These are phyloP conservation scores for Rhizopogon vulgaris DNA, from an alignment of 768 basidiomycete species.

Conservation along the genomic window DNA sequence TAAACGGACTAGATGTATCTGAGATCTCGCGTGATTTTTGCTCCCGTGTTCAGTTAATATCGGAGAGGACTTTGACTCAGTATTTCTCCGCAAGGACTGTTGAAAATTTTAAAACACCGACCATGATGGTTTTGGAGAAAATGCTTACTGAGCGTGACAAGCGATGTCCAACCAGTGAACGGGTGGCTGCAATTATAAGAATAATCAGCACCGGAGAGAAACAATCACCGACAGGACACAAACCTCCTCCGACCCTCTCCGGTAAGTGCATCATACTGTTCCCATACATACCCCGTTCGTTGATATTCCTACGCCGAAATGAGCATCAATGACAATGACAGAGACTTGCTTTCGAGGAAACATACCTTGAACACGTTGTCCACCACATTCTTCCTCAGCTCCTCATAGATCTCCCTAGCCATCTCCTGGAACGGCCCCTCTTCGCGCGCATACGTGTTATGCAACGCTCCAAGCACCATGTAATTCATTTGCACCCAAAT, in stretches of 20 bases:
- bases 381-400: conserved; percentile 76
- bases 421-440: conserved; percentile 76
- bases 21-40: neutral
- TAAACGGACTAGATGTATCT: neutral
- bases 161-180: conserved; percentile 95
- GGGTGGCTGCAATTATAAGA: conserved; percentile 58
- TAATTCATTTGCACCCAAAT: conserved; percentile 99
- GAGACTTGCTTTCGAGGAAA: neutral
- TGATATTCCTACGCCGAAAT: conserved; percentile 65
- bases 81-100: conserved; percentile 69
- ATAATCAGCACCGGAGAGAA: conserved; percentile 4
- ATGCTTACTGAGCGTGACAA: conserved; percentile 78
- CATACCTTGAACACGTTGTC: conserved; percentile 71
- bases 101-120: conserved; percentile 4
- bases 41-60: neutral
- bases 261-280: conserved; percentile 84
- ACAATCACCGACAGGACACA: conserved; percentile 11
- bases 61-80: conserved; percentile 17
- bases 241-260: conserved; percentile 86
- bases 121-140: neutral
- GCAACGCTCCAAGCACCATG: conserved; percentile 70
- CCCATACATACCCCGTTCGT: conserved; percentile 94
- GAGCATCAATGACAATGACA: neutral
- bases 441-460: conserved; percentile 72
- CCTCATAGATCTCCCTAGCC: conserved; percentile 73